Percentiles rank a stretch among this genome's conserved stretches.
Conservation (phyloP, 164 flowering plant genomes). For the Tinospora cordifolia region DNA sequence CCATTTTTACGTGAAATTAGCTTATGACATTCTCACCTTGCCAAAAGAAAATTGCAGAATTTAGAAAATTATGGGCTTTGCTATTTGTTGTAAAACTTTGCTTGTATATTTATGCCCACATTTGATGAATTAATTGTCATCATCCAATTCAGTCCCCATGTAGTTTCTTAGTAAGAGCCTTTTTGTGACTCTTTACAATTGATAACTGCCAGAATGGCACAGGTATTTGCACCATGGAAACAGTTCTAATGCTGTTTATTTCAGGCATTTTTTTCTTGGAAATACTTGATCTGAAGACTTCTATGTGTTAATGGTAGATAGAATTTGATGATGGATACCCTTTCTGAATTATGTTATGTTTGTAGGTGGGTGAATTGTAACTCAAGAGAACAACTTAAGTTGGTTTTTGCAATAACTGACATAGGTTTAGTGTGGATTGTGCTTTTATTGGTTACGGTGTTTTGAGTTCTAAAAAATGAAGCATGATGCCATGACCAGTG, state of each 20-base stretch:
- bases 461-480: not conserved
- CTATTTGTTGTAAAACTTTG: no score
- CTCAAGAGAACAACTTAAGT: not conserved
- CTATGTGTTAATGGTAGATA: not conserved
- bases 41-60: not conserved
- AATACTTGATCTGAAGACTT: not conserved
- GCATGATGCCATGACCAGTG: no score
- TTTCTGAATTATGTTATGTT: not conserved
- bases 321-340: constrained; percentile 1
- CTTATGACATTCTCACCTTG: not conserved
- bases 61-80: no score
- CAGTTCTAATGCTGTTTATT: not conserved
- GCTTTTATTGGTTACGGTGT: not conserved
- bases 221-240: no score
- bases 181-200: no score
- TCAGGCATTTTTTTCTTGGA: not conserved
- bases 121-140: no score
- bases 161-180: no score
- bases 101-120: no score
- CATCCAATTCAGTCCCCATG: no score
- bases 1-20: not conserved
- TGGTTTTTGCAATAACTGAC: not conserved
- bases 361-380: constrained; percentile 3
- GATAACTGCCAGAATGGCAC: no score
- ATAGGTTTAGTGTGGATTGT: not conserved